Evolutionary conservation across 2,329 filamentous ascomycete genomes (phyloP).

Genomic region (Colletotrichum camelliae): DNA sequence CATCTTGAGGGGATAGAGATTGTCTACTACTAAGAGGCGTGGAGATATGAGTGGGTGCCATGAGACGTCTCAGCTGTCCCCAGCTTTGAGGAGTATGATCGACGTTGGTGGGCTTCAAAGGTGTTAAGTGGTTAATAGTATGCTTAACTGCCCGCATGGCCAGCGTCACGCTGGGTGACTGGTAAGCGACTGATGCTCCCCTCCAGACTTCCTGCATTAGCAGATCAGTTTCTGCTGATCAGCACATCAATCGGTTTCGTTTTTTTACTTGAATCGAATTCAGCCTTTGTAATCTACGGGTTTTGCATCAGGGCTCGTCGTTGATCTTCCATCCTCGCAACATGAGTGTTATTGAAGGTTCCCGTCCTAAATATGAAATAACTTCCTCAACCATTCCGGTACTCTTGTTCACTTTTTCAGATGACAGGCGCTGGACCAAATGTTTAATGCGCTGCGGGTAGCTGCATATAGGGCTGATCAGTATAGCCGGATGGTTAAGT

Average conservation of each 20-base stretch:
- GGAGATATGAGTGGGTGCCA: background rate
- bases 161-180: background rate
- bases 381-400: background rate
- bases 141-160: background rate
- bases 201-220: background rate
- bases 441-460: background rate
- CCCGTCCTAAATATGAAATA: background rate
- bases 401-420: background rate
- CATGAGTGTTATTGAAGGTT: background rate
- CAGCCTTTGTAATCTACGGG: background rate
- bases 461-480: background rate
- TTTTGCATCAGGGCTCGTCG: background rate
- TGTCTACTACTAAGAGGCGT: background rate
- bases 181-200: background rate
- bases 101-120: background rate
- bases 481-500: background rate
- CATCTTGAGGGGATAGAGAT: background rate
- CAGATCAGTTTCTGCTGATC: background rate
- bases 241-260: background rate
- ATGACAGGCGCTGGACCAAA: background rate
- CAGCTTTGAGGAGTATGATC: background rate
- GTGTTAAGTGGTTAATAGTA: background rate
- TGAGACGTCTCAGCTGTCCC: background rate
- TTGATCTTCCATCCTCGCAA: background rate
- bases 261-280: background rate